A percentile compares a stretch with the other conserved stretches of the same genome.
These are phyloP conservation scores for Citrus hindsii DNA, from an alignment of 345 rosid species.

Conservation along the genomic window DNA sequence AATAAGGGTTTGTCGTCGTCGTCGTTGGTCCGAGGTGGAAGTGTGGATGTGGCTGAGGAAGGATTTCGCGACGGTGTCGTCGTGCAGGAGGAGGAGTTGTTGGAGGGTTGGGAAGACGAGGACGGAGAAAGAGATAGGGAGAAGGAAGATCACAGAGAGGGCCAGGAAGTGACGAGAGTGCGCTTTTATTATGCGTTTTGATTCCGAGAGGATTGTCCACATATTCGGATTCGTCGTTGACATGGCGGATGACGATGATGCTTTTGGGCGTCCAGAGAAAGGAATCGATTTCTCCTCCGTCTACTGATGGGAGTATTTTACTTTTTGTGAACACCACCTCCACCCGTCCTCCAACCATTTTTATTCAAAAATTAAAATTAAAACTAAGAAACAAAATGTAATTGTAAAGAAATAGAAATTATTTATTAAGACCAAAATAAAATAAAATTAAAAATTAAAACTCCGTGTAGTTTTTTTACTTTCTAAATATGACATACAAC, in stretches of 20 bases:
- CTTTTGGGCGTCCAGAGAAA: too few relatives aligned
- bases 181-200: conserved; percentile 61
- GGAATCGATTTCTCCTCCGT: too few relatives aligned
- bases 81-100: conserved; percentile 35
- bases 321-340: too few relatives aligned
- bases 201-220: conserved; percentile 43
- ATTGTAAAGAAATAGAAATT: too few relatives aligned
- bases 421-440: too few relatives aligned
- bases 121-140: conserved; percentile 60
- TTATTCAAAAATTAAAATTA: too few relatives aligned
- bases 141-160: conserved; percentile 77
- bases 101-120: conserved; percentile 48
- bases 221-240: conserved; percentile 28
- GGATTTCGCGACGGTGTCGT: conserved; percentile 15
- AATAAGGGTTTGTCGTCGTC: neutral
- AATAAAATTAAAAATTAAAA: too few relatives aligned
- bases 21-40: conserved; percentile 1
- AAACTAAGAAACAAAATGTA: too few relatives aligned
- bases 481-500: too few relatives aligned
- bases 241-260: neutral
- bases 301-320: too few relatives aligned
- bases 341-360: too few relatives aligned
- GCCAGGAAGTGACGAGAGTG: conserved; percentile 92
- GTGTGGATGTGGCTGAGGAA: conserved; percentile 10
- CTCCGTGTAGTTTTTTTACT: too few relatives aligned